phyloP scores from a whole-genome alignment of 2,329 filamentous ascomycete genomes.

The Microsporum canis region DNA sequence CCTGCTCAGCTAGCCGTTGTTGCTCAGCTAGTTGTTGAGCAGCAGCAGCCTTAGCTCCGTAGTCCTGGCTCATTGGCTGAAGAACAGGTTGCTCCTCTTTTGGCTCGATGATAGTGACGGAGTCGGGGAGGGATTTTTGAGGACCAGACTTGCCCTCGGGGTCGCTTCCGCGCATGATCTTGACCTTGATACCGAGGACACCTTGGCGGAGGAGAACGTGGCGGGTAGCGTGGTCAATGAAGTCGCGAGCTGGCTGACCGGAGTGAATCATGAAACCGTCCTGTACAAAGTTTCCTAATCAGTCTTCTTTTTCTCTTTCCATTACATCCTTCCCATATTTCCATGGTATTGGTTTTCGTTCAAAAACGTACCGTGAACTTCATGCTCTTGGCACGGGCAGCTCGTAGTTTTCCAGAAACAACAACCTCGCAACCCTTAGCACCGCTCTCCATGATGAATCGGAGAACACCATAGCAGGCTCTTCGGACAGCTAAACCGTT shows the following conservation, averaged over 20 bases:
- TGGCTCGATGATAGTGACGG: slow-evolving; percentile 99
- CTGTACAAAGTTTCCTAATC: slow-evolving; percentile 26
- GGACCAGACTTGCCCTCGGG: slow-evolving; percentile 98
- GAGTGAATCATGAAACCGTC: slow-evolving; percentile 99
- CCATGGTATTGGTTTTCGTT: background rate
- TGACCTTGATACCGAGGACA: slow-evolving; percentile 99
- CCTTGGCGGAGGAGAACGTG: slow-evolving; percentile 99
- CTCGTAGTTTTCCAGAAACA: slow-evolving; percentile 96
- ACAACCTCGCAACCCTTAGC: slow-evolving; percentile 99
- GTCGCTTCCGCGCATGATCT: slow-evolving; percentile 99
- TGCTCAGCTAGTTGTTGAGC: slow-evolving; percentile 46
- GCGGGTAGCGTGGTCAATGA: slow-evolving; percentile 96
- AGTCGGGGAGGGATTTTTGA: slow-evolving; percentile 93
- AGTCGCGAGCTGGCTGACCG: slow-evolving; percentile 97
- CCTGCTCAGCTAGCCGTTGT: slow-evolving; percentile 46
- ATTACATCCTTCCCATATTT: background rate
- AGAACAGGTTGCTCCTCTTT: slow-evolving; percentile 97
- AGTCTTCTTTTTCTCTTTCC: background rate
- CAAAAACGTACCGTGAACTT: slow-evolving; percentile 79
- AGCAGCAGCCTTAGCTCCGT: slow-evolving; percentile 78
- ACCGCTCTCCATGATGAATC: slow-evolving; percentile 99
- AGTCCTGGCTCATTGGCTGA: slow-evolving; percentile 95
- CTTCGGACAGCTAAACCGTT: slow-evolving; percentile 98
- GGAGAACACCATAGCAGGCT: slow-evolving; percentile 99
- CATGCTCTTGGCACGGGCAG: slow-evolving; percentile 99